Base-by-base conservation (phyloP, 2,329 filamentous ascomycete species). In the Akanthomyces dipterigenus region DNA sequence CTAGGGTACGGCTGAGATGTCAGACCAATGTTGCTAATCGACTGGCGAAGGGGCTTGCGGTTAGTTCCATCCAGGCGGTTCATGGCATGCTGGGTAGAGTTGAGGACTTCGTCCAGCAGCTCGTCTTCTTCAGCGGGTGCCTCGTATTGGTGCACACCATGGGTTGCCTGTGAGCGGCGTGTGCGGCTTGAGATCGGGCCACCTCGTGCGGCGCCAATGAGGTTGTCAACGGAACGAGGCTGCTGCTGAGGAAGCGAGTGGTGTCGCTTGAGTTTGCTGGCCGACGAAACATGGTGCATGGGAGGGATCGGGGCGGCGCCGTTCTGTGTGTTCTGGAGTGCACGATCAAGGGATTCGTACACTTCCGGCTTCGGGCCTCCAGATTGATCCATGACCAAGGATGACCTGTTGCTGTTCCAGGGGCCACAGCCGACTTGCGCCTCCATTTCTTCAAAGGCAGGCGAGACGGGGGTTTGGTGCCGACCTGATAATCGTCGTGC, bases 101-200 rank as follows among this genome's bases (percentile, higher is more conserved):
- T 83, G 46, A 97, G 80, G 22, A 87, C 92, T 75, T 99, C 95
- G 67, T 97, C 93, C 11, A 98, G 81, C 11, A 99, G 82, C 75
- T 99, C 95, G 63, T 99, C 95, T 71, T 98, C 93, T 74, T 99
- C 95, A 69, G 96, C 93, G 1, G 95, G 91, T 0, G 93, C 93
- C 70, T 99, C 95, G 71, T 98, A 97, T 64, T 91, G 88, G 68
- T 90, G 88, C 54, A 89, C 86, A 5, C 89, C 89, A 64, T 91
- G 88, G 5, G 72, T 71, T 16, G 90, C 87, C 72, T 96, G 83
- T 14, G 90, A 88, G 63, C 91, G 84, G 62, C 93, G 82, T 16
- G 92, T 95, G 64, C 93, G 83, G 72, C 88, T 91, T 1, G 90
- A 92, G 56, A 91, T 82, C 1, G 91, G 89, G 0, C 83, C 80